These are phyloP conservation scores for Globisporangium nodosum DNA, from an alignment of 352 stramenopile genomes.

Conservation along the genomic window DNA sequence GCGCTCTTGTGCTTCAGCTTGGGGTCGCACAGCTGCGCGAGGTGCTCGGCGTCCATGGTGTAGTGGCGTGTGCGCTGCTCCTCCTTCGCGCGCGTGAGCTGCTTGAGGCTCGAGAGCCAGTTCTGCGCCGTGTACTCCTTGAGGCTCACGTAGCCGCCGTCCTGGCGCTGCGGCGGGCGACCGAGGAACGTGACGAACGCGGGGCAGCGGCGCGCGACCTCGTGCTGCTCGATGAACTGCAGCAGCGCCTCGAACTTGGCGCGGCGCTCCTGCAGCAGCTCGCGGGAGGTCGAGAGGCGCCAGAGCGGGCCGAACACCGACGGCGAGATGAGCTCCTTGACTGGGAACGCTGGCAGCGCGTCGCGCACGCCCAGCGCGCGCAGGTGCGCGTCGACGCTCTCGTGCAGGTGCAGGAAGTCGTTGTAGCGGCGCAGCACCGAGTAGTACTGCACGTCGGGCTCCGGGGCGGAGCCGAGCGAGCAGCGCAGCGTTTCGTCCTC, in stretches of 20 bases:
- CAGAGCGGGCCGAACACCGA: slow-evolving; percentile 42
- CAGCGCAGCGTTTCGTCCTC: slow-evolving; percentile 6
- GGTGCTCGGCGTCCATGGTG: slow-evolving; percentile 19
- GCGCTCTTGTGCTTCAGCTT: slow-evolving; percentile 1
- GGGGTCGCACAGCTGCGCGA: slow-evolving; percentile 5
- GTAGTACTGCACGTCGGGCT: slow-evolving; percentile 37
- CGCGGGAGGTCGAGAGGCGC: slow-evolving; percentile 33
- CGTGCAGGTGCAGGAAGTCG: slow-evolving; percentile 56
- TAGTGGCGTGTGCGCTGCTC: slow-evolving; percentile 22
- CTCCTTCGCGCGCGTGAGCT: slow-evolving; percentile 32
- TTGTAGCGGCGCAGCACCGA: slow-evolving; percentile 62
- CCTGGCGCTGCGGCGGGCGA: slow-evolving; percentile 42
- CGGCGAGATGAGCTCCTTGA: slow-evolving; percentile 49
- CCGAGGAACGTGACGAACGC: slow-evolving; percentile 54
- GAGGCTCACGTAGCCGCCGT: slow-evolving; percentile 66
- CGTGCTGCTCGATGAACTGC: slow-evolving; percentile 54
- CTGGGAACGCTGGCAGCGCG: slow-evolving; percentile 37
- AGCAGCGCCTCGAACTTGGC: slow-evolving; percentile 47
- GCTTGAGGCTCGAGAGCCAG: slow-evolving; percentile 54
- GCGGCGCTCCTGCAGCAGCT: slow-evolving; percentile 48
- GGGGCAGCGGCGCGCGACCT: slow-evolving; percentile 22
- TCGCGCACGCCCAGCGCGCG: slow-evolving; percentile 1
- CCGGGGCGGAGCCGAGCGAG: not conserved
- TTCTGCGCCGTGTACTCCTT: slow-evolving; percentile 67
- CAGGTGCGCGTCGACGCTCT: slow-evolving; percentile 27